These are phyloP conservation scores for Lasiosphaeriaceae sp. DNA, from an alignment of 495 filamentous ascomycete species.

Conservation along the genomic window DNA sequence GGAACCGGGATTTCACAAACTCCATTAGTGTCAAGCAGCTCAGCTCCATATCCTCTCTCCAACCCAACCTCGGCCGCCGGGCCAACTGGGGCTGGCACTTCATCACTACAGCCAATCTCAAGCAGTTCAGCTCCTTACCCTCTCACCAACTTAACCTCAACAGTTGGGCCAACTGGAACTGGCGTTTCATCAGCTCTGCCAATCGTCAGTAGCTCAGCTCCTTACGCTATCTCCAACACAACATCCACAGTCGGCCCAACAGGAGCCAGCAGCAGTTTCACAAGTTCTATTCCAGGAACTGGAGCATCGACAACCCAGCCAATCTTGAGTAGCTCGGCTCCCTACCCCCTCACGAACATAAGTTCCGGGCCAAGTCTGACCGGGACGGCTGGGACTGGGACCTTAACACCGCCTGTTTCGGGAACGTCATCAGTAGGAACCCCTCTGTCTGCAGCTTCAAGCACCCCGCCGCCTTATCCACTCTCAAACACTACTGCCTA, in stretches of 20 bases:
- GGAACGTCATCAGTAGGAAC: neutral
- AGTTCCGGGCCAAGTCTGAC: constrained; percentile 6
- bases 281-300: neutral
- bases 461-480: neutral
- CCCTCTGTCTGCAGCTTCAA: neutral
- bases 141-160: no score
- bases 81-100: no score
- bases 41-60: no score
- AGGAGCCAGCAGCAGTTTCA: neutral
- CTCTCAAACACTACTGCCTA: neutral
- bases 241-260: neutral
- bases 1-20: no score
- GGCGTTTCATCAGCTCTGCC: no score
- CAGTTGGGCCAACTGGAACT: no score
- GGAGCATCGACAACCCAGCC: neutral
- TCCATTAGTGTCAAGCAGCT: no score
- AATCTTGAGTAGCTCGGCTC: neutral
- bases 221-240: no score
- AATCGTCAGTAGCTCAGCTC: no score
- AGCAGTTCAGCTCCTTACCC: no score
- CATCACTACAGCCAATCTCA: no score
- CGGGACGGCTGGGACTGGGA: neutral
- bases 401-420: neutral
- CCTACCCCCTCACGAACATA: constrained; percentile 5
- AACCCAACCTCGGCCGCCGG: no score